Base-by-base conservation (phyloP, 495 filamentous ascomycete species). In the Tuber calosporum region DNA sequence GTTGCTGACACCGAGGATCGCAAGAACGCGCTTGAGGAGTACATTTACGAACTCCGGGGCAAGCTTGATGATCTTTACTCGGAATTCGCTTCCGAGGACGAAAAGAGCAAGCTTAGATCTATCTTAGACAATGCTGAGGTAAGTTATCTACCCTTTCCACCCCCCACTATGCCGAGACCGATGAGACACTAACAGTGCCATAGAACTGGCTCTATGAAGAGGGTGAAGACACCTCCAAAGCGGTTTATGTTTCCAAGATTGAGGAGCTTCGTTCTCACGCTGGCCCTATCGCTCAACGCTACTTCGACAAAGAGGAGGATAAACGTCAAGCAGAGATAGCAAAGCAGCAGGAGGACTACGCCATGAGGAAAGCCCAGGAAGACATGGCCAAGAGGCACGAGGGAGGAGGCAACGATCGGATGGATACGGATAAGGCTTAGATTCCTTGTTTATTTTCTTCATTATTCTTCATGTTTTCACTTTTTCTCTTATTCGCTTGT, bases 161-260 rank as follows among this genome's bases (percentile, higher is more conserved):
- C 69, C 67, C 67, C 22, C 67, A 67, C 22, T 72, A 34, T 62
- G 3, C n/a, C 58, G 40, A 38, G 34, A 53, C 26, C 72, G 4
- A 19, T 62, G 13, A 62, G 13, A 34, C 26, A 62, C 62, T 68
- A 71, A 77, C 30, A 62, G 40, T 68, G 17, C 41, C 70, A 34
- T 78, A 98, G 94, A 93, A 98, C 78, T 99, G 95, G 95, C 89
- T 99, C 71, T 98, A 99, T 84, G 93, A 97, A 78, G 95, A 98
- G 39, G 95, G 95, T 78, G 94, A 97, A 73, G 95, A 98, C 82
- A 88, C 94, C 81, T 94, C 92, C 80, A 97, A 97, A 87, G 92
- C 91, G 53, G 85, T 93, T 75, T 99, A 99, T 84, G 86, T 93
- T 69, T 87, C 92, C 81, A 98, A 97, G 88, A 91, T 94, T 83